Evolutionary conservation across 768 basidiomycete species (phyloP), one percentile per base, ranked within the genome.

Genomic region (Gloeostereum incarnatum): DNA sequence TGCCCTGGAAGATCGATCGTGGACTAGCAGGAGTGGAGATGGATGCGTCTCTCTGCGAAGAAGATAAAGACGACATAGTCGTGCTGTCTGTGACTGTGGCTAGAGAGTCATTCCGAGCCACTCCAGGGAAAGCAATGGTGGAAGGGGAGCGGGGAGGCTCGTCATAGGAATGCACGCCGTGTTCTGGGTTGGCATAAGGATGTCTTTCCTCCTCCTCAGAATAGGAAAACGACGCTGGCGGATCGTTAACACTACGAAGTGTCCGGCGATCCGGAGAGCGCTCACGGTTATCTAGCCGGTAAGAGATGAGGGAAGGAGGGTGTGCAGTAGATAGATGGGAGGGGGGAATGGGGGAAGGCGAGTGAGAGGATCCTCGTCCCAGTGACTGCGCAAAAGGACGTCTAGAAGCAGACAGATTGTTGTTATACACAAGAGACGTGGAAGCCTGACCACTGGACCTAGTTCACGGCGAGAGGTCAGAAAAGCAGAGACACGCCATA

Each of bases 111-210:
- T 67, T 75, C 16, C 66, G 65, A 22, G 52, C 42, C 16, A 73
- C 51, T 35, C 52, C 50, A 30, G 60, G 50, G 34, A 46, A 44
- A 19, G 46, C 42, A 40, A 57, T 53, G 38, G 48, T 42, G 35
- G 58, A 50, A 25, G 58, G 52, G n/a, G 47, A 48, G 33, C 52
- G 45, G 19, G 51, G 48, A 39, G 49, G 47, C 34, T 61, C 61
- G 31, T 62, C 48, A 39, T 64, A 53, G 35, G 61, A 55, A 25
- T 60, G 59, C 19, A 59, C 54, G 22, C 71, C 71, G 31, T 83
- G 61, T 44, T 86, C 80, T 6, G 85, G 84, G 48, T 88, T 86
- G 37, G 86, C 86, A 53, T 86, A 89, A 19, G 86, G 86, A 59
- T 89, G 86, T 26, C 70, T 50, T 26, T 53, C 62, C 45, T 66